Evolutionary conservation across 2,329 filamentous ascomycete species (phyloP).

Genomic region (Diaporthe australafricana): DNA sequence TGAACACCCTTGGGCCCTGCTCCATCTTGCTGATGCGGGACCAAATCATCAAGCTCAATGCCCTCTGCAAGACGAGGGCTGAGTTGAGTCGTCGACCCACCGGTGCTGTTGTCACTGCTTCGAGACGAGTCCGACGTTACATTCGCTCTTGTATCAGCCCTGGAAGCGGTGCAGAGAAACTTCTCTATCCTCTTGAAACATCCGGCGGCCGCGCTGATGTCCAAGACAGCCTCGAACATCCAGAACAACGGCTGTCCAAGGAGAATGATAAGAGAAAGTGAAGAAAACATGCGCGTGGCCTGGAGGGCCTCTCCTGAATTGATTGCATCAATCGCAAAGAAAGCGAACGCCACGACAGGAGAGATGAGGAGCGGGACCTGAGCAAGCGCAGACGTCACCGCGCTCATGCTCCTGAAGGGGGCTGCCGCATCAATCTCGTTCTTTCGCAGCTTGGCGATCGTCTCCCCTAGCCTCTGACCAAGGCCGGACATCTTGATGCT

Average conservation of each 20-base stretch:
- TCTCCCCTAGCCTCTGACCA: slow-evolving; percentile 38
- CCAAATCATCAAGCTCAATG: not conserved
- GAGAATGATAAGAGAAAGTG: slow-evolving; percentile 54
- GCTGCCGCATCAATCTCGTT: slow-evolving; percentile 51
- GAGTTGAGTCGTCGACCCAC: not conserved
- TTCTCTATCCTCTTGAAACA: slow-evolving; percentile 55
- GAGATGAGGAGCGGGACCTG: slow-evolving; percentile 49
- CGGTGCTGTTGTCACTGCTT: not conserved
- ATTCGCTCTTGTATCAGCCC: not conserved
- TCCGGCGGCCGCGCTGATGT: slow-evolving; percentile 51
- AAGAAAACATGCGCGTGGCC: slow-evolving; percentile 53
- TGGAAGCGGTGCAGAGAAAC: slow-evolving; percentile 43
- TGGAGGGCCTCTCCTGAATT: slow-evolving; percentile 46
- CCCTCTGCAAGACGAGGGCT: not conserved
- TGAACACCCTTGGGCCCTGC: not conserved
- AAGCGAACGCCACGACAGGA: slow-evolving; percentile 52
- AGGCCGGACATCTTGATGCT: slow-evolving; percentile 56
- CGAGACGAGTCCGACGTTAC: not conserved
- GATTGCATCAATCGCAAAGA: slow-evolving; percentile 46
- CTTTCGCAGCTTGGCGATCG: slow-evolving; percentile 46
- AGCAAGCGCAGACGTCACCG: slow-evolving; percentile 50
- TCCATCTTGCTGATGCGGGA: not conserved
- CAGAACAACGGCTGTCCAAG: slow-evolving; percentile 52
- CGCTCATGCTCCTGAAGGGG: slow-evolving; percentile 49
- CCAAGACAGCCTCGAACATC: slow-evolving; percentile 52